These are phyloP conservation scores for Jamesozyma rosinii DNA, from an alignment of 805 yeast species.

Conservation along the genomic window DNA sequence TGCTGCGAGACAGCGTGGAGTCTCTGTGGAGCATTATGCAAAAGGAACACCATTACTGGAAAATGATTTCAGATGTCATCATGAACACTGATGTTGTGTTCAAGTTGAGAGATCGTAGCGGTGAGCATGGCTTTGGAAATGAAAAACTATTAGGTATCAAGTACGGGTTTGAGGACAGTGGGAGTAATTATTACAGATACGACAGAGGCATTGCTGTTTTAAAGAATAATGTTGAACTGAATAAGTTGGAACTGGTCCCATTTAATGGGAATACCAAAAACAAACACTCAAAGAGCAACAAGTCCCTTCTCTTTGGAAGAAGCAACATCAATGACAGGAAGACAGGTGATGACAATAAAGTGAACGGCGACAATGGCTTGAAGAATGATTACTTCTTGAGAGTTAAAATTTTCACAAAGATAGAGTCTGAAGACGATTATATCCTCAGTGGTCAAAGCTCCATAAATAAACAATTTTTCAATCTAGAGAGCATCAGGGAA, in stretches of 20 bases:
- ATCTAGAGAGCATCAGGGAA: constrained; percentile 34
- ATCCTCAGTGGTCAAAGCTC: constrained; percentile 50
- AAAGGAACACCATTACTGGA: constrained; percentile 54
- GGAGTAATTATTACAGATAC: constrained; percentile 50
- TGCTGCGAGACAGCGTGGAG: constrained; percentile 43
- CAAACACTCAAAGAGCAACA: neutral
- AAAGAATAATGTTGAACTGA: constrained; percentile 35
- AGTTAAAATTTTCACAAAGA: constrained; percentile 49
- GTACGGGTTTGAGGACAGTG: constrained; percentile 88
- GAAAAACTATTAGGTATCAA: constrained; percentile 62
- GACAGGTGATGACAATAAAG: neutral
- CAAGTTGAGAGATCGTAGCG: constrained; percentile 50
- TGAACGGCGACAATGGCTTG: neutral
- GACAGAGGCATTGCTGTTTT: constrained; percentile 73
- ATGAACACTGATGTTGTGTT: constrained; percentile 36
- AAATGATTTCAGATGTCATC: constrained; percentile 32
- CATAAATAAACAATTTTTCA: constrained; percentile 11
- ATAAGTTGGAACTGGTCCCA: constrained; percentile 36
- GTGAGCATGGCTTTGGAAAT: constrained; percentile 40
- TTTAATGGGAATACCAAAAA: constrained; percentile 12
- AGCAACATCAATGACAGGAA: neutral
- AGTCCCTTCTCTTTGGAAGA: constrained; percentile 21
- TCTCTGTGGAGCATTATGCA: constrained; percentile 45
- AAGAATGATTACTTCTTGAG: constrained; percentile 34
- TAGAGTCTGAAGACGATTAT: constrained; percentile 43